A percentile compares a stretch with the other conserved stretches of the same genome.
Conservation (phyloP, 768 basidiomycete genomes). For the Hygrophoropsis aurantiaca region DNA sequence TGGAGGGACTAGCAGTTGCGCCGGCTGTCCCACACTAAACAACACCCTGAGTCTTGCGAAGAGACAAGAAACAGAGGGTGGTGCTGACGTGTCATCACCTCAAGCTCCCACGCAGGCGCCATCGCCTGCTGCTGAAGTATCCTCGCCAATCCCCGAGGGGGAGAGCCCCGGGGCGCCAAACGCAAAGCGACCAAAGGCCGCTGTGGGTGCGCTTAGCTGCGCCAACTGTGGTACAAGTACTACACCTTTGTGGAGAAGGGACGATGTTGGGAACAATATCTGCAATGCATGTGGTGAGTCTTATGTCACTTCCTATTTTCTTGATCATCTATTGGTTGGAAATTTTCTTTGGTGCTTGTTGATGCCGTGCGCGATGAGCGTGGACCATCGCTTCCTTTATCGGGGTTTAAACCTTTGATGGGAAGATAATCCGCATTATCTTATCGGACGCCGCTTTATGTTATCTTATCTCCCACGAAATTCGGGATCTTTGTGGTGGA, state of each 20-base stretch:
- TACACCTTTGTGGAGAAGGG: conserved; percentile 87
- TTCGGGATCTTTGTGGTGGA: conserved; percentile 4
- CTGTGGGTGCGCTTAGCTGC: conserved; percentile 78
- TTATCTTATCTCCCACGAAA: conserved; percentile 26
- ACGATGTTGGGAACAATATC: conserved; percentile 89
- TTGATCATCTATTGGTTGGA: conserved; percentile 15
- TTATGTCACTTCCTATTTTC: conserved; percentile 17
- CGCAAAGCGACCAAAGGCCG: conserved; percentile 29
- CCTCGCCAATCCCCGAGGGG: conserved; percentile 31
- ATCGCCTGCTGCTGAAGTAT: conserved; percentile 32
- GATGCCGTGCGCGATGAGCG: conserved; percentile 16
- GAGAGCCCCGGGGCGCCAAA: conserved; percentile 28
- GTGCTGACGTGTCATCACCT: conserved; percentile 19
- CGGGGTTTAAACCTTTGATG: conserved; percentile 8
- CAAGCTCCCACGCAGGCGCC: conserved; percentile 14
- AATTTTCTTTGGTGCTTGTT: conserved; percentile 20
- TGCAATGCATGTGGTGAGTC: conserved; percentile 93
- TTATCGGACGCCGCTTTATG: conserved; percentile 15
- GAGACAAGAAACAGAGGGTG: conserved; percentile 39
- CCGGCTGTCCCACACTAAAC: conserved; percentile 96
- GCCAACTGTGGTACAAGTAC: conserved; percentile 88
- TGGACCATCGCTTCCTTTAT: conserved; percentile 19
- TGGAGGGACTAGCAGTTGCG: conserved; percentile 89
- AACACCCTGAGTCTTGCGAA: conserved; percentile 61
- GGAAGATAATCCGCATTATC: conserved; percentile 7